phyloP scores from a whole-genome alignment of 139 green algal species.

The Haematococcus lacustris region DNA sequence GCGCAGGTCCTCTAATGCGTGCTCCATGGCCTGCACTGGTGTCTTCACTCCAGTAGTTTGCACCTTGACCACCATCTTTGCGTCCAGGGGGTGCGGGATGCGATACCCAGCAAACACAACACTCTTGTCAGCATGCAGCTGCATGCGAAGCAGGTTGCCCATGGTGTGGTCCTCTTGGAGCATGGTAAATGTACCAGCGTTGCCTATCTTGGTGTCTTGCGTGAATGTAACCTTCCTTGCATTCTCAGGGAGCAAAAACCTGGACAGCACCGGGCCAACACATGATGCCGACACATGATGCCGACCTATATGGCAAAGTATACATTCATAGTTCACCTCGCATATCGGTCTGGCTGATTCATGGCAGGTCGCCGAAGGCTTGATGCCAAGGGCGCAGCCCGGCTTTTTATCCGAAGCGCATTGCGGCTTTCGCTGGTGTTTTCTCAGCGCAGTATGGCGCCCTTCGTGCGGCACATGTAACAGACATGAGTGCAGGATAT shows the following conservation, averaged over 20 bases:
- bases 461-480: no score
- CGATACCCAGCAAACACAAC: conserved; percentile 92
- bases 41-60: conserved; percentile 54
- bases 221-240: conserved; percentile 72
- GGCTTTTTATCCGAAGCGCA: no score
- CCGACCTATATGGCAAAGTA: no score
- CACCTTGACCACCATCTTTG: conserved; percentile 78
- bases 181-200: conserved; percentile 79
- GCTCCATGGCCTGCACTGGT: conserved; percentile 36
- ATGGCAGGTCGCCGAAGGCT: conserved; percentile 37
- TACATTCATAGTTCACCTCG: no score
- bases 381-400: no score
- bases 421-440: no score
- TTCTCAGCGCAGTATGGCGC: no score
- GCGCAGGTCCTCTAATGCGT: conserved; percentile 42
- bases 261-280: background rate
- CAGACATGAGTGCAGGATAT: no score
- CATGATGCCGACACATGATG: background rate
- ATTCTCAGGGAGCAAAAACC: conserved; percentile 82
- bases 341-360: conserved; percentile 85
- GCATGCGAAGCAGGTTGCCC: conserved; percentile 84
- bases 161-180: conserved; percentile 91
- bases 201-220: conserved; percentile 76
- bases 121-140: conserved; percentile 52
- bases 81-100: conserved; percentile 87